These are phyloP conservation scores for Chlorella ohadii DNA, from an alignment of 139 green algal genomes.

Conservation along the genomic window DNA sequence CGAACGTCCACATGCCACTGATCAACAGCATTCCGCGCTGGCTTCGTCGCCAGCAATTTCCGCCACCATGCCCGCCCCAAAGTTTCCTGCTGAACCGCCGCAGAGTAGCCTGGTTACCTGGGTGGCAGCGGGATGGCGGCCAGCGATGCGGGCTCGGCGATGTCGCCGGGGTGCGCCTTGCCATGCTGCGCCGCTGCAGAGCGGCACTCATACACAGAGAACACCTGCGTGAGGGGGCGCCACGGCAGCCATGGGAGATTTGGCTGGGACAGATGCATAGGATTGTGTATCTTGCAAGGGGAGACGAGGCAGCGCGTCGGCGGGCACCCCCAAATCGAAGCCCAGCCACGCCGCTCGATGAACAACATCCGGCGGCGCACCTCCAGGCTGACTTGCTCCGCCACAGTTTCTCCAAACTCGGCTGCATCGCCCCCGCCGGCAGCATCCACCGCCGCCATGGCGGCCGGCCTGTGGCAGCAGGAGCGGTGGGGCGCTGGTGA, in stretches of 20 bases:
- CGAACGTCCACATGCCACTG: no score
- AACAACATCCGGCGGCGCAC: no score
- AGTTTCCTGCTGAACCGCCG: no score
- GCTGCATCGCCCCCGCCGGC: neutral
- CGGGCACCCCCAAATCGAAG: no score
- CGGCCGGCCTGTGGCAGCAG: neutral
- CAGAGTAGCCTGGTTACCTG: neutral
- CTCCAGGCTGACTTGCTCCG: constrained; percentile 26
- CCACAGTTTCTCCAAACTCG: constrained; percentile 44
- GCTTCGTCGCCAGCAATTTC: no score
- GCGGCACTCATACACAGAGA: constrained; percentile 53
- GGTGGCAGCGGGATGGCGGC: constrained; percentile 75
- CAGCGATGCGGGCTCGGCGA: constrained; percentile 78
- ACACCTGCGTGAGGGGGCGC: constrained; percentile 31
- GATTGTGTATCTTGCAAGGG: no score
- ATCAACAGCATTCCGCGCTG: no score
- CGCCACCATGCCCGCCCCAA: no score
- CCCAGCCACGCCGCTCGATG: no score
- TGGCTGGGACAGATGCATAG: no score
- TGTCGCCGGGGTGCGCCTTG: constrained; percentile 63
- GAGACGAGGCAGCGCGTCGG: neutral
- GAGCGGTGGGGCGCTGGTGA: neutral
- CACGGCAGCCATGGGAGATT: no score
- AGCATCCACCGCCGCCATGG: neutral
- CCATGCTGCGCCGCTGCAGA: constrained; percentile 10